These are phyloP conservation scores for Hsuehochloa calcarea DNA, from an alignment of 176 grass and related monocot species.

Conservation along the genomic window DNA sequence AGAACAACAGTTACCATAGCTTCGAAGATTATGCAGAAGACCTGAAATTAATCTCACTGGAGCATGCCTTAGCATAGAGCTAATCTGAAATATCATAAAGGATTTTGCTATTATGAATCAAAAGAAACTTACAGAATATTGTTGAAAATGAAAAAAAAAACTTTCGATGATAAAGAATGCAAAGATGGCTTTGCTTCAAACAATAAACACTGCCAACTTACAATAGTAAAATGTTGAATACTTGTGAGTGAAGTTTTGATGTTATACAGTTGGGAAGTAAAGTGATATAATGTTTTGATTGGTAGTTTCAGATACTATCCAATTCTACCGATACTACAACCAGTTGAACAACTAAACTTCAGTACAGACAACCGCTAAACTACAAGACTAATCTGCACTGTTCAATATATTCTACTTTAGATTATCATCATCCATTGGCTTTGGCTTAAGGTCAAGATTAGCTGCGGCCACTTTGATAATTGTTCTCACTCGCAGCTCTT, in stretches of 20 bases:
- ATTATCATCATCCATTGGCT: neutral
- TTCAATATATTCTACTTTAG: neutral
- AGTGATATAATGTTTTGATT: conserved; percentile 3
- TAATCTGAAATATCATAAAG: conserved; percentile 71
- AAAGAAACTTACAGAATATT: conserved; percentile 19
- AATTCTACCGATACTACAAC: too few relatives aligned
- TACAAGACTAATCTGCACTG: too few relatives aligned
- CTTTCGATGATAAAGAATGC: neutral
- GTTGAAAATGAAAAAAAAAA: neutral
- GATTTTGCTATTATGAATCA: conserved; percentile 15
- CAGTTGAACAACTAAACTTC: neutral
- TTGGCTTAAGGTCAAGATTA: conserved; percentile 13
- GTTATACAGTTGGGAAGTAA: neutral
- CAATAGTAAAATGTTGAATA: neutral
- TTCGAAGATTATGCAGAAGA: conserved; percentile 76
- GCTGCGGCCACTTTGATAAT: neutral
- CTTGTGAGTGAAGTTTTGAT: neutral
- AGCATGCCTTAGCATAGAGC: conserved; percentile 68
- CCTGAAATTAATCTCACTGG: conserved; percentile 65
- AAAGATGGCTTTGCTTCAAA: conserved; percentile 25
- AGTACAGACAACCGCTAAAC: neutral
- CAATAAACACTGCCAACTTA: conserved; percentile 13
- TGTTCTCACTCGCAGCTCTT: neutral
- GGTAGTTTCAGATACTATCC: too few relatives aligned
- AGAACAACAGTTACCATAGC: conserved; percentile 54